Evolutionary conservation across 345 rosid species (phyloP), one percentile per base, ranked within the genome.

Genomic region (Erucastrum elatum): DNA sequence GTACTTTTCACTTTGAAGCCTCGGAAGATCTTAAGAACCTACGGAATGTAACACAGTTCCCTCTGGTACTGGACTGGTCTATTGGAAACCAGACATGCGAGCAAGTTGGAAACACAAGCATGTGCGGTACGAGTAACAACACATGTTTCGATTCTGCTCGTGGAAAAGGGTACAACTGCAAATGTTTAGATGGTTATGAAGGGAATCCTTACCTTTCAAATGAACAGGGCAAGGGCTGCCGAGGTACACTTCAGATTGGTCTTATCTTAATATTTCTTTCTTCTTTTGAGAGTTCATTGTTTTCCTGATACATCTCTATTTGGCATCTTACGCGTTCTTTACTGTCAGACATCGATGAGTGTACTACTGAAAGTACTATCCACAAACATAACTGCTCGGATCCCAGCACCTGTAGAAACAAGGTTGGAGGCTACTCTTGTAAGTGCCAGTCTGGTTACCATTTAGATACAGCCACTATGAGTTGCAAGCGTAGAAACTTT

Each of bases 391-490:
- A 75, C 3, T 75, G 78, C 11, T 3, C 25, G 35, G 37, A 2
- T 51, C 5, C 15, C 2, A 25, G 41, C 2, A 55, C 33, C 34
- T 31, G 31, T 3, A 8, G 10, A 21, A 70, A 80, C 29, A n/a
- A 2, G 17, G 87, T 0, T 25, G 31, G 90, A 26, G 63, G 8
- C 60, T 83, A 62, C 27, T 17, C 6, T 0, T 88, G 92, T 65
- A 7, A 2, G 0, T 87, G 89, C 21, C 5, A 1, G 1, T 37
- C 67, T 33, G 75, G 75, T n/a, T 37, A 37, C 66, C 0, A 6
- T 26, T 59, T 58, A 34, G 8, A 59, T 59, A 1, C 26, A 1
- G 25, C 66, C 4, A 4, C 5, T 3, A 55, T 0, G 5, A 49
- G 62, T 5, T 62, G 80, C 69, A 60, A 1, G 13, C 68, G 6